Base-by-base conservation (phyloP, 208 protist species). In the Tetramitus jugosus region DNA sequence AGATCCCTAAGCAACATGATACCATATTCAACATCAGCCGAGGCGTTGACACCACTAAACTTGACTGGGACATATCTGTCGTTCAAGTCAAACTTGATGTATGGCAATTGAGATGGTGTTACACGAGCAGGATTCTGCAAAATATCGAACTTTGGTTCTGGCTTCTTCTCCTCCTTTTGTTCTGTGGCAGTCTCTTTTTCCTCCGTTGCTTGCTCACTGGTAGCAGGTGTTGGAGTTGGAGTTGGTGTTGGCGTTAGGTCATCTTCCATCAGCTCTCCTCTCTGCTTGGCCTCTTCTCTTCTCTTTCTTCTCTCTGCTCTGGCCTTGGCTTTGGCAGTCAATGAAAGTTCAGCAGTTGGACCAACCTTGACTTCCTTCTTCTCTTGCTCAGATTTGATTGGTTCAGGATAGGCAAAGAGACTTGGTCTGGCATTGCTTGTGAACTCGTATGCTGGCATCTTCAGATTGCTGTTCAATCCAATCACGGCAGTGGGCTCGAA, bases 401-500 rank as follows among this genome's bases (percentile, higher is more conserved):
- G 79, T 29, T 84, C 79, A n/a, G 91, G 90, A 77, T 95, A 96
- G 2, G 84, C 94, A 87, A 97, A 99, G n/a, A 88, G 77, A 71
- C 93, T 96, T 39, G 95, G 92, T 56, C 88, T 82, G 0, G 89
- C 91, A 79, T 96, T 91, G 8, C 88, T 96, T 77, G 87, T 90
- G 72, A 98, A 93, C 0, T 76, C 76, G 84, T 94, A 97, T 83
- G 93, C 84, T 7, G 94, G 94, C 82, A 98, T 91, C 71, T 98
- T 88, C 4, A 99, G 88, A 69, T 98, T 87, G 52, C 92, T 85
- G 86, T 99, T 98, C 39, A 99, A 86, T 37, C 90, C 95, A 80
- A 99, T 98, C 76, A 99, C 87, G 76, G 94, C 92, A 13, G 96
- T 99, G 7, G 97, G 96, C 35, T 84, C 91, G 82, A 99, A 94